Evolutionary conservation across 768 basidiomycete species (phyloP).

Genomic region (Rhodotorula diobovata): DNA sequence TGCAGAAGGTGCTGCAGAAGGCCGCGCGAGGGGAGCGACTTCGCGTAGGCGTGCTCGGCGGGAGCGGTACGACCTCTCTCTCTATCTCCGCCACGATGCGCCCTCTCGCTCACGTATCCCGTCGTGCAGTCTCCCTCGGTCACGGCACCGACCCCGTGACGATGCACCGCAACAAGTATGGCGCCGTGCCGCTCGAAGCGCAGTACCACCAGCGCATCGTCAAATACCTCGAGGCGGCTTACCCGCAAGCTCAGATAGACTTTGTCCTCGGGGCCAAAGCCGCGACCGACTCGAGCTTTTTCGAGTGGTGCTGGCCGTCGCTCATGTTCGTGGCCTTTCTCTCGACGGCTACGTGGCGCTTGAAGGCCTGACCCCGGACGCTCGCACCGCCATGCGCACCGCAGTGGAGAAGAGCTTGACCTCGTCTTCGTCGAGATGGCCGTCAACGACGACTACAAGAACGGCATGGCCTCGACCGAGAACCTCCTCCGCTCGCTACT

Average conservation of each 20-base stretch:
- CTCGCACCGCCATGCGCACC: rapidly evolving
- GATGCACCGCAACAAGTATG: neutral
- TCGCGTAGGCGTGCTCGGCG: constrained; percentile 2
- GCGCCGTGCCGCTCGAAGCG: neutral
- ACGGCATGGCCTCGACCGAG: neutral
- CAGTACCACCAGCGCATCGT: constrained; percentile 5
- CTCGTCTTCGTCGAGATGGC: constrained; percentile 12
- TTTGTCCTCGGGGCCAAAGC: constrained; percentile 6
- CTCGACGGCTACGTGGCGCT: neutral
- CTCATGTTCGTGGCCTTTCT: neutral
- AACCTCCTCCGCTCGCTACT: constrained; percentile 6
- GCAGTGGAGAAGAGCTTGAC: constrained; percentile 14
- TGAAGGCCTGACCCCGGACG: neutral
- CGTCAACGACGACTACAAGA: constrained; percentile 11
- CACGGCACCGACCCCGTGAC: neutral
- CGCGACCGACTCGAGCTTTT: constrained; percentile 9
- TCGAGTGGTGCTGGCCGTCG: constrained; percentile 10
- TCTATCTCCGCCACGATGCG: neutral
- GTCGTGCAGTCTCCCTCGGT: neutral
- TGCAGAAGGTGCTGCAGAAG: neutral
- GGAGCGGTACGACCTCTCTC: constrained; percentile 2
- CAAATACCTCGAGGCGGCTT: neutral
- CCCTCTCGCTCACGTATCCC: neutral
- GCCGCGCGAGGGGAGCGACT: constrained; percentile 5
- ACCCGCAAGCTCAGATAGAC: neutral